Percentiles rank a stretch among this genome's conserved stretches.
phyloP scores from a whole-genome alignment of 371 early-diverging fungal species.

The Mortierella sp. region DNA sequence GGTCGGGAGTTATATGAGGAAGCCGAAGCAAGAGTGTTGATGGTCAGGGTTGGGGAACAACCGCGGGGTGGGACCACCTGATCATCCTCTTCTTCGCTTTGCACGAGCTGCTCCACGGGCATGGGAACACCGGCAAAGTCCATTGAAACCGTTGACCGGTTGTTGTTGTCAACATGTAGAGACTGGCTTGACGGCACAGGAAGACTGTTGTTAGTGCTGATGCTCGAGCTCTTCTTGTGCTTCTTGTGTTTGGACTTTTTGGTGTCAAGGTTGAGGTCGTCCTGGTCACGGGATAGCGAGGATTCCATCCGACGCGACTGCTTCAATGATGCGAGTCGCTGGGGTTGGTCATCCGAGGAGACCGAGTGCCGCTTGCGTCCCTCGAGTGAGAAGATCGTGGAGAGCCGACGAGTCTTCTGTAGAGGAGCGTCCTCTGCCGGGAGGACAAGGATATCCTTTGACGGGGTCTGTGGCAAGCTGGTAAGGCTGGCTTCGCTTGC shows the following conservation, averaged over 20 bases:
- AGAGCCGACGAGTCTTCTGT: conserved; percentile 21
- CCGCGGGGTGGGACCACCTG: conserved; percentile 13
- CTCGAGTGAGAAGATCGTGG: conserved; percentile 22
- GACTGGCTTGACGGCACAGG: too few species aligned
- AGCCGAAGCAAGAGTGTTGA: neutral
- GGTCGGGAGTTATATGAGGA: conserved; percentile 22
- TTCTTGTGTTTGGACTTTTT: too few species aligned
- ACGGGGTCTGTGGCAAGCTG: neutral
- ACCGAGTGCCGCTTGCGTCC: conserved; percentile 17
- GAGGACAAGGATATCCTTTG: neutral
- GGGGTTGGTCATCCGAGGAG: conserved; percentile 18
- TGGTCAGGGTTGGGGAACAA: conserved; percentile 18
- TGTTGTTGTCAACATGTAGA: too few species aligned
- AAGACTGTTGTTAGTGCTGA: too few species aligned
- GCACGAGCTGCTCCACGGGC: too few species aligned
- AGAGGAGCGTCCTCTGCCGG: neutral
- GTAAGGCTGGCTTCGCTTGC: conserved; percentile 28
- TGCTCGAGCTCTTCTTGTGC: too few species aligned
- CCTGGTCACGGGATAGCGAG: too few species aligned
- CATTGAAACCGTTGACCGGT: too few species aligned
- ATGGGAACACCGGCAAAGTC: too few species aligned
- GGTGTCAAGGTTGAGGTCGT: too few species aligned
- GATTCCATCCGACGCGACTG: too few species aligned
- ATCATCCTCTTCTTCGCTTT: neutral
- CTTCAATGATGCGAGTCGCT: too few species aligned